These are phyloP conservation scores for Cyclostephanos tholiformis DNA, from an alignment of 108 stramenopile species.

Conservation along the genomic window DNA sequence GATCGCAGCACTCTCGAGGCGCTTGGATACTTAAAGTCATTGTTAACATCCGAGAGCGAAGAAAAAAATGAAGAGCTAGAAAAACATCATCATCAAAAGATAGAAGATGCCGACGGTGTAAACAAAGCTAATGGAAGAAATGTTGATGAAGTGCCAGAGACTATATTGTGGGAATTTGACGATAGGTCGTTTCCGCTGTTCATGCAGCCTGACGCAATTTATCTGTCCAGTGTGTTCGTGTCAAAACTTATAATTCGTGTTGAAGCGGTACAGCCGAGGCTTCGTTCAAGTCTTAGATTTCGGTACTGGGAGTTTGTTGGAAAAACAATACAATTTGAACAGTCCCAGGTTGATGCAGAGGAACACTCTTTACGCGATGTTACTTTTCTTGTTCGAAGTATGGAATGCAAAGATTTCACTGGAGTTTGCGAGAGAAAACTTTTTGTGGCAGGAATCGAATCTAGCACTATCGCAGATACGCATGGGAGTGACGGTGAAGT, in stretches of 20 bases:
- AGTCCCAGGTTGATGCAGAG: slow-evolving; percentile 49
- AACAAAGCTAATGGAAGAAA: not conserved
- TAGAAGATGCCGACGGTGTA: slow-evolving; percentile 6
- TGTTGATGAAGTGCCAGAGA: slow-evolving; percentile 12
- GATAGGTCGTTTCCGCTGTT: slow-evolving; percentile 53
- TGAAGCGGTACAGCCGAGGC: slow-evolving; percentile 58
- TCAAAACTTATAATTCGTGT: slow-evolving; percentile 58
- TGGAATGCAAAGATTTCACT: slow-evolving; percentile 53
- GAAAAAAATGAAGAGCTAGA: slow-evolving; percentile 14
- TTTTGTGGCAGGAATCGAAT: slow-evolving; percentile 26
- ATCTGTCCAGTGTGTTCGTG: slow-evolving; percentile 59
- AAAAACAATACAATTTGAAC: slow-evolving; percentile 59
- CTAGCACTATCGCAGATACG: not conserved
- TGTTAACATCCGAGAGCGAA: slow-evolving; percentile 40
- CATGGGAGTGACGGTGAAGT: slow-evolving; percentile 3
- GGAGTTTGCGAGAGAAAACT: slow-evolving; percentile 52
- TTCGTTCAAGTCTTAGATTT: slow-evolving; percentile 52
- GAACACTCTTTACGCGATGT: slow-evolving; percentile 56
- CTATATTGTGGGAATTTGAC: slow-evolving; percentile 5
- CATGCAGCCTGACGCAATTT: slow-evolving; percentile 81
- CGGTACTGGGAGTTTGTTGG: slow-evolving; percentile 63
- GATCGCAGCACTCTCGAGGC: slow-evolving; percentile 63
- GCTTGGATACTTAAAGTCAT: slow-evolving; percentile 44
- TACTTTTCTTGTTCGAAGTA: slow-evolving; percentile 53
- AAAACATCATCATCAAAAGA: not conserved